These are phyloP conservation scores for Bocquillonia castaneifolia DNA, from an alignment of 441 rosid genomes.

Conservation along the genomic window DNA sequence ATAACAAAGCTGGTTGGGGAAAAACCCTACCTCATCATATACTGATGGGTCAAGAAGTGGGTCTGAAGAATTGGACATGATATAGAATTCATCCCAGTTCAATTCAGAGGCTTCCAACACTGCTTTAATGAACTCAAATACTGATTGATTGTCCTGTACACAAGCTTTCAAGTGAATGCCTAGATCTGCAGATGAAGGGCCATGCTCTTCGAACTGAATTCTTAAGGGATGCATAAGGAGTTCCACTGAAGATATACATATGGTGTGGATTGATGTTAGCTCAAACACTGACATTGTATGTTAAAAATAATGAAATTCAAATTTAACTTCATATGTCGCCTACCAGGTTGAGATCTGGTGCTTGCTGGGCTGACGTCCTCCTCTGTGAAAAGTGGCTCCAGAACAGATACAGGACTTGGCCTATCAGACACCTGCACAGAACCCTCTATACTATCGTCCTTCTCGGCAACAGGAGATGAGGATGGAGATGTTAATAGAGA, in stretches of 20 bases:
- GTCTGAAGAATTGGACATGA: constrained; percentile 57
- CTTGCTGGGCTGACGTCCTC: constrained; percentile 70
- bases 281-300: not conserved
- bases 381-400: constrained; percentile 65
- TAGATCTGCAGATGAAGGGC: constrained; percentile 30
- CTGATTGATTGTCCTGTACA: constrained; percentile 41
- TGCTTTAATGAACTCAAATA: constrained; percentile 48
- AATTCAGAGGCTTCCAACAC: constrained; percentile 58
- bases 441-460: constrained; percentile 42
- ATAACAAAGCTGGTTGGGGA: constrained; percentile 44
- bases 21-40: constrained; percentile 49
- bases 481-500: constrained; percentile 57
- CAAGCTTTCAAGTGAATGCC: constrained; percentile 35
- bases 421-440: constrained; percentile 44
- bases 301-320: constrained; percentile 3
- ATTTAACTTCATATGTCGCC: constrained; percentile 13
- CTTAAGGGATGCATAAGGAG: constrained; percentile 48
- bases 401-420: constrained; percentile 88
- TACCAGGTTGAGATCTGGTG: constrained; percentile 55
- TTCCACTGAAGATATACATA: constrained; percentile 40
- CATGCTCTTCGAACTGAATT: constrained; percentile 65
- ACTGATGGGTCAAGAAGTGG: constrained; percentile 66
- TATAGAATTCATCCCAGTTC: constrained; percentile 61
- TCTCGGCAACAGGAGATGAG: constrained; percentile 34
- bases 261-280: constrained; percentile 29